phyloP scores from a whole-genome alignment of 106 monocot species.

The Acorus calamus region DNA sequence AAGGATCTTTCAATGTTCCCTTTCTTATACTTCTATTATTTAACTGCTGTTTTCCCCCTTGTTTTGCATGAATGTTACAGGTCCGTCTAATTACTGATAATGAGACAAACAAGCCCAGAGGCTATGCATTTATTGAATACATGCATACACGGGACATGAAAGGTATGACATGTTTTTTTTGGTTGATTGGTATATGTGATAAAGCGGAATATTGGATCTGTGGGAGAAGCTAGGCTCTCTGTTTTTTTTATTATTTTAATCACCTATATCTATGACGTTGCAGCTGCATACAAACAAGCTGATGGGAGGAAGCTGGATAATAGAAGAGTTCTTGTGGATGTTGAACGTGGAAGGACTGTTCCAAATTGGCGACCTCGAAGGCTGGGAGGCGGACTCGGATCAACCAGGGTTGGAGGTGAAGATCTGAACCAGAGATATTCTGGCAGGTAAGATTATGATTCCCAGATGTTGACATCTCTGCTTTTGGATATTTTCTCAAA shows the following conservation, averaged over 20 bases:
- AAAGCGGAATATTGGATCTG: no score
- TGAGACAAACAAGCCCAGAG: conserved; percentile 82
- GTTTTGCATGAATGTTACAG: conserved; percentile 23
- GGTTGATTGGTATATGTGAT: no score
- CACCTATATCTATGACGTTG: conserved; percentile 1
- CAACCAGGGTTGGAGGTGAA: conserved; percentile 81
- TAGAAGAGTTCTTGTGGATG: conserved; percentile 85
- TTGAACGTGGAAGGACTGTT: conserved; percentile 96
- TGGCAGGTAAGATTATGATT: conserved; percentile 28
- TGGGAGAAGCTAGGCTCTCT: neutral
- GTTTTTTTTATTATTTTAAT: conserved; percentile 1
- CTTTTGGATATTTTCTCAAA: no score
- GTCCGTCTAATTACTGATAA: conserved; percentile 76
- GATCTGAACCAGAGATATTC: conserved; percentile 64
- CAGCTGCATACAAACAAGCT: conserved; percentile 99
- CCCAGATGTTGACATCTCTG: no score
- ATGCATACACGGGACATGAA: conserved; percentile 96
- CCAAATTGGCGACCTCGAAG: conserved; percentile 94
- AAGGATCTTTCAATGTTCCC: neutral
- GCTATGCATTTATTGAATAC: conserved; percentile 94
- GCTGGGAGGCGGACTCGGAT: conserved; percentile 95
- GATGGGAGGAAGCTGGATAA: conserved; percentile 94
- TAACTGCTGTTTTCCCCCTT: neutral
- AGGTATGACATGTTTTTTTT: conserved; percentile 30
- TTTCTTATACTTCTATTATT: neutral